Percentiles rank a stretch among this genome's conserved stretches.
Conservation (phyloP, 169 alveolate species). For the Cryptosporidium ryanae region DNA sequence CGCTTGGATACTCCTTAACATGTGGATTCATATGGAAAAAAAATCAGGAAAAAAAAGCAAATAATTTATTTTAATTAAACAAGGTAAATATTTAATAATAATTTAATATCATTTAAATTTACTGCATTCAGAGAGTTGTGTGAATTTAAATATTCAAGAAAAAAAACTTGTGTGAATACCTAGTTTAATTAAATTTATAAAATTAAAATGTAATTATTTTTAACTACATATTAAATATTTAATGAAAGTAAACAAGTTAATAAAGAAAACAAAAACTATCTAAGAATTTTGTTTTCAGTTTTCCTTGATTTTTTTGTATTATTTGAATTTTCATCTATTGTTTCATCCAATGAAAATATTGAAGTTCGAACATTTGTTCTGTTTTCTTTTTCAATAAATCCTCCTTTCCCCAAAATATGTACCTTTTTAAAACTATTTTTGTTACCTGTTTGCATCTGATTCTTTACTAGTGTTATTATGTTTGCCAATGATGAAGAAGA, state of each 20-base stretch:
- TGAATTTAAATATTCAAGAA: too few relatives aligned
- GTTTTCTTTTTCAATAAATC: neutral
- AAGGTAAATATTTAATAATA: neutral
- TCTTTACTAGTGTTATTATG: constrained; percentile 49
- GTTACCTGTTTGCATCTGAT: constrained; percentile 20
- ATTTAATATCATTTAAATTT: too few relatives aligned
- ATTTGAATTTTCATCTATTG: neutral
- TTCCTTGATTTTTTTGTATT: neutral
- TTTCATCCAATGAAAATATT: too few relatives aligned
- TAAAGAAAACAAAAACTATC: neutral
- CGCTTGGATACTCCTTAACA: neutral
- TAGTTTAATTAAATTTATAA: too few relatives aligned
- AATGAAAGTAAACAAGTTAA: too few relatives aligned
- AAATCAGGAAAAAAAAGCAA: neutral
- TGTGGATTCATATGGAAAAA: too few relatives aligned
- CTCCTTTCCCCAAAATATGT: constrained; percentile 29
- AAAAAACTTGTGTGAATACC: too few relatives aligned
- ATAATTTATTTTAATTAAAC: neutral
- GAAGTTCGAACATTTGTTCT: too few relatives aligned
- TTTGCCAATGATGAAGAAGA: constrained; percentile 31
- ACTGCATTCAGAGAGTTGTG: too few relatives aligned
- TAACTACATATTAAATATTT: too few relatives aligned
- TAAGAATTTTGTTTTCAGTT: neutral
- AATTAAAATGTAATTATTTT: too few relatives aligned
- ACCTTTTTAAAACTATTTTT: constrained; percentile 17